phyloP scores from a whole-genome alignment of 208 protist species.

The Trypanosoma avium region DNA sequence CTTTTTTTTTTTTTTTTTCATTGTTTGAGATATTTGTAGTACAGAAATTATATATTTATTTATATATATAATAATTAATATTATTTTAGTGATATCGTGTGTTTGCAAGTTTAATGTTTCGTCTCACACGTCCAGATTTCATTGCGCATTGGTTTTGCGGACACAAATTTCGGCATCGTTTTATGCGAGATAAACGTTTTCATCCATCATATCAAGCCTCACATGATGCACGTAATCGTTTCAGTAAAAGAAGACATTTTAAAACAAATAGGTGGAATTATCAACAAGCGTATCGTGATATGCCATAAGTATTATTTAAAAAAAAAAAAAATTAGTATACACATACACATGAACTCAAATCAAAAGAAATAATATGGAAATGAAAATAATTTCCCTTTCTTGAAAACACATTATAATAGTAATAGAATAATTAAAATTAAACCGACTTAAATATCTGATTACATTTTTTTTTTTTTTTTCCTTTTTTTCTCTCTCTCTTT shows the following conservation, averaged over 20 bases:
- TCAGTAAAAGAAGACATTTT: constrained; percentile 79
- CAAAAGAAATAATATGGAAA: background rate
- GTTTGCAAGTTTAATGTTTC: too few species aligned
- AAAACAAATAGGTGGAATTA: constrained; percentile 93
- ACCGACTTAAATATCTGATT: too few species aligned
- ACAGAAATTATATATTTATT: constrained; percentile 4
- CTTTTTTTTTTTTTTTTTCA: background rate
- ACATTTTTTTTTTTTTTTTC: background rate
- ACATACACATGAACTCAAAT: background rate
- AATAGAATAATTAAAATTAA: too few species aligned
- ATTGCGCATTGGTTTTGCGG: constrained; percentile 90
- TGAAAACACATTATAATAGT: too few species aligned
- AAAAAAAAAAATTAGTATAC: background rate
- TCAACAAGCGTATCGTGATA: constrained; percentile 89
- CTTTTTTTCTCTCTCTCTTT: background rate
- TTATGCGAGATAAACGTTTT: constrained; percentile 90
- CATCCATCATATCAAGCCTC: constrained; percentile 78
- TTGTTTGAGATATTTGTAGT: background rate
- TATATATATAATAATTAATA: background rate
- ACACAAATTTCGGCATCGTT: constrained; percentile 83
- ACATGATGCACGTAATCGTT: constrained; percentile 76
- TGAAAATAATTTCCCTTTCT: too few species aligned
- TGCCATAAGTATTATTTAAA: constrained; percentile 49
- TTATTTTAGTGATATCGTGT: background rate
- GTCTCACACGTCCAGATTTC: constrained; percentile 43